Conservation (phyloP, 208 protist genomes). For the Blechomonas ayalai region DNA sequence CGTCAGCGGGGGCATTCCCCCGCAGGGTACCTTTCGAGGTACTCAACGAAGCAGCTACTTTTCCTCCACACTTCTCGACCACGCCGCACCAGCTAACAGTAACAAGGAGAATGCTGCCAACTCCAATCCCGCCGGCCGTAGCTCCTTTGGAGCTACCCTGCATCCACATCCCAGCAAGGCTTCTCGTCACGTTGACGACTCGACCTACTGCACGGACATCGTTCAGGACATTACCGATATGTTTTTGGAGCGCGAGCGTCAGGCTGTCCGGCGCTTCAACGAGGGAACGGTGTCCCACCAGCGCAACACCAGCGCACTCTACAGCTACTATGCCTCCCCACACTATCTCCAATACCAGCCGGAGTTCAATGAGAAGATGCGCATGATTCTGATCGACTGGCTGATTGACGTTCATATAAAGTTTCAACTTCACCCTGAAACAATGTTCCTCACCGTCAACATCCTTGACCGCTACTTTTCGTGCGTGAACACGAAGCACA, state of each 20-base stretch:
- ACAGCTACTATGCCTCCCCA: conserved; percentile 60
- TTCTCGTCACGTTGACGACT: conserved; percentile 34
- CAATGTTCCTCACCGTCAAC: conserved; percentile 96
- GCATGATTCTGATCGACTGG: conserved; percentile 98
- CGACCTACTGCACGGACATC: conserved; percentile 67
- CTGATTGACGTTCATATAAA: conserved; percentile 97
- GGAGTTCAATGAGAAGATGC: conserved; percentile 96
- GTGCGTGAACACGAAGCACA: conserved; percentile 56
- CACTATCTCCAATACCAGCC: conserved; percentile 82
- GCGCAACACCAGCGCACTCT: conserved; percentile 27
- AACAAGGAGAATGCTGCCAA: too few relatives aligned
- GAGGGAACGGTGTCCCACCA: conserved; percentile 32
- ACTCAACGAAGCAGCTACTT: too few relatives aligned
- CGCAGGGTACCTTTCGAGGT: too few relatives aligned
- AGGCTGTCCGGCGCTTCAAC: conserved; percentile 44
- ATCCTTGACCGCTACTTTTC: conserved; percentile 95
- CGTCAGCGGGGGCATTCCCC: conserved; percentile 1
- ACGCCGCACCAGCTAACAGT: not conserved
- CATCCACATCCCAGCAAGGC: too few relatives aligned
- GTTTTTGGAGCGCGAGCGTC: conserved; percentile 64
- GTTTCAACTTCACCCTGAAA: conserved; percentile 96
- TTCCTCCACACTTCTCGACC: not conserved
- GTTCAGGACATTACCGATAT: conserved; percentile 80
- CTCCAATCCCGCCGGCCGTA: too few relatives aligned
- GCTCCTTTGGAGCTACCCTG: too few relatives aligned